Base-by-base conservation (phyloP, 192 early-diverging fungal genomes). In the Coemansia sp. region DNA sequence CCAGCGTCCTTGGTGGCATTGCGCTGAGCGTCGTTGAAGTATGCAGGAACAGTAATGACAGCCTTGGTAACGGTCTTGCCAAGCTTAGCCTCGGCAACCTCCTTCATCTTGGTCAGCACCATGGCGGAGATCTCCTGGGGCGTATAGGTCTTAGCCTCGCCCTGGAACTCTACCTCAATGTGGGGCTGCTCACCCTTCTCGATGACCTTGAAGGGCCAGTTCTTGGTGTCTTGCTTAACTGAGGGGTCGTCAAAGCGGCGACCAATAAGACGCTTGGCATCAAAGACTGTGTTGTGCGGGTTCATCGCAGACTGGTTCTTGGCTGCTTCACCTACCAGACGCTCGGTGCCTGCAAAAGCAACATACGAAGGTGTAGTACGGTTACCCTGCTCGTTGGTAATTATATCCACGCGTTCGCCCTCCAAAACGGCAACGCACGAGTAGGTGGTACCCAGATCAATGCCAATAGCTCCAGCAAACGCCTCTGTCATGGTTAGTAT, bases 401-500 rank as follows among this genome's bases (percentile, higher is more conserved):
- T 90, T 57, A 89, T 88, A 80, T 91, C 89, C 52, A 84, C 84
- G 29, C 85, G 85, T 67, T 84, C 82, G 58, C 74, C 77, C 74
- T 84, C 76, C 78, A 75, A 85, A 17, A 91, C 89, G 85, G 85
- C 91, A 68, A 93, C 90, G 76, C 90, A 93, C 71, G 93, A 94
- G 89, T 98, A 98, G 75, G 93, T 98, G 67, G 95, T 97, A 73
- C 95, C 95, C 78, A 97, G 86, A 88, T 97, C 95, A 84, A 97
- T 95, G 87, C 94, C 95, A 72, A 97, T 88, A 70, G 93, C 93
- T 33, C 86, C 86, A 53, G 66, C 54, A 54, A 75, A 83, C 52
- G 76, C 74, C 66, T 82, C 80, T 66, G 71, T 80, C 36, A 51
- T 77, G 54, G 17, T 51, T 23, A 19, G 9, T 52, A 7, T 50